Evolutionary conservation across 371 early-diverging fungal species (phyloP).

Genomic region (Phascolomyces articulosus): DNA sequence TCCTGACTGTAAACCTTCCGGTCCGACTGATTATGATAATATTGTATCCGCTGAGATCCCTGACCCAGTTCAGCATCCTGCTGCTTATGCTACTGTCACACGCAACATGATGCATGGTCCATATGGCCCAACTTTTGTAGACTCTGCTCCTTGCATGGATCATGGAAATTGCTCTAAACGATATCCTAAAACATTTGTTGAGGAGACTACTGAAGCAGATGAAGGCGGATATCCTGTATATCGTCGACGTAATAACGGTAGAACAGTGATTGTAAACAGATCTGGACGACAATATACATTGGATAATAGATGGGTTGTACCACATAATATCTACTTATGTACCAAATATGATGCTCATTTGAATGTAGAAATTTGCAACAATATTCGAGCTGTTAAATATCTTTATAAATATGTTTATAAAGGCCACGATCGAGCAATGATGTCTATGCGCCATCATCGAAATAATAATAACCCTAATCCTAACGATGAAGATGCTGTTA

Average conservation of each 20-base stretch:
- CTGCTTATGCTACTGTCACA: constrained; percentile 25
- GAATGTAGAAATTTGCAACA: neutral
- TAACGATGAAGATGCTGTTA: neutral
- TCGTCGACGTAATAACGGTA: neutral
- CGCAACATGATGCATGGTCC: constrained; percentile 37
- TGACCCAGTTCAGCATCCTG: constrained; percentile 18
- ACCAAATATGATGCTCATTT: neutral
- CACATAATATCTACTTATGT: neutral
- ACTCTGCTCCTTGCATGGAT: neutral
- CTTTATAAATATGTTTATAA: neutral
- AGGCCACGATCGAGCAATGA: neutral
- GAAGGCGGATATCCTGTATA: neutral
- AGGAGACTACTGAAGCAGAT: neutral
- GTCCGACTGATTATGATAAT: constrained; percentile 24
- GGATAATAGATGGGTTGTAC: neutral
- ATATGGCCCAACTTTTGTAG: constrained; percentile 20
- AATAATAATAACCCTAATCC: neutral
- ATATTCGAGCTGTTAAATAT: neutral
- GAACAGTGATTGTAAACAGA: neutral
- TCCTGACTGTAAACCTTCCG: constrained; percentile 10
- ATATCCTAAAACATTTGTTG: neutral
- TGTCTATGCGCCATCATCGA: neutral
- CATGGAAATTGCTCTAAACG: neutral
- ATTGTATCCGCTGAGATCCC: constrained; percentile 38
- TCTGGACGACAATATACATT: too few relatives aligned